Evolutionary conservation across 169 alveolate genomes (phyloP).

Genomic region (Cryptosporidium baileyi): DNA sequence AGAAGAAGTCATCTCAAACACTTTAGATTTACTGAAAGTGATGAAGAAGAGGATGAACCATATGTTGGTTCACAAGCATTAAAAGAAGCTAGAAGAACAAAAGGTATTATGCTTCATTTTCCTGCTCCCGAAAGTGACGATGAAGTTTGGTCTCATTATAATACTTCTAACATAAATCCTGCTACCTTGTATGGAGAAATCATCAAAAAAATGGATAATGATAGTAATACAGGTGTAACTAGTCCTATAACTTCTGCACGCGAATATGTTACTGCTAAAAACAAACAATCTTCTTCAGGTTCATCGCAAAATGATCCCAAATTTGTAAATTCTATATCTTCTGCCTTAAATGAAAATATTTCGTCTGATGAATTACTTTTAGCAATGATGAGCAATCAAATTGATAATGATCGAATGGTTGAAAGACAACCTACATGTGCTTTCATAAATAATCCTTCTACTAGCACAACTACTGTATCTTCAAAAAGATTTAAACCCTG

Average conservation of each 20-base stretch:
- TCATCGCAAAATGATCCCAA: neutral
- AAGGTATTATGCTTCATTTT: constrained; percentile 60
- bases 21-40: constrained; percentile 66
- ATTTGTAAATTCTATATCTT: neutral
- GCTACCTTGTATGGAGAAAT: constrained; percentile 66
- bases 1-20: constrained; percentile 69
- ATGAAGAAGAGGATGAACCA: constrained; percentile 59
- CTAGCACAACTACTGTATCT: constrained; percentile 45
- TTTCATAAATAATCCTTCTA: constrained; percentile 18
- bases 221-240: constrained; percentile 1
- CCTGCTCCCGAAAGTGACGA: constrained; percentile 71
- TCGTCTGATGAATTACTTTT: constrained; percentile 43
- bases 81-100: constrained; percentile 62
- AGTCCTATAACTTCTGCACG: constrained; percentile 68
- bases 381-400: constrained; percentile 46
- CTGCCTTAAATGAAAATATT: constrained; percentile 14
- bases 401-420: constrained; percentile 41
- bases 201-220: constrained; percentile 61
- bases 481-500: constrained; percentile 55
- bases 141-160: constrained; percentile 70
- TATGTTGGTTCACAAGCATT: constrained; percentile 69
- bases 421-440: constrained; percentile 50
- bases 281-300: neutral
- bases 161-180: constrained; percentile 62
- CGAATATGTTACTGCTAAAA: constrained; percentile 49